Percentiles rank a stretch among this genome's conserved stretches.
These are phyloP conservation scores for Ceratocystis huliohia DNA, from an alignment of 2,329 filamentous ascomycete genomes.

Conservation along the genomic window DNA sequence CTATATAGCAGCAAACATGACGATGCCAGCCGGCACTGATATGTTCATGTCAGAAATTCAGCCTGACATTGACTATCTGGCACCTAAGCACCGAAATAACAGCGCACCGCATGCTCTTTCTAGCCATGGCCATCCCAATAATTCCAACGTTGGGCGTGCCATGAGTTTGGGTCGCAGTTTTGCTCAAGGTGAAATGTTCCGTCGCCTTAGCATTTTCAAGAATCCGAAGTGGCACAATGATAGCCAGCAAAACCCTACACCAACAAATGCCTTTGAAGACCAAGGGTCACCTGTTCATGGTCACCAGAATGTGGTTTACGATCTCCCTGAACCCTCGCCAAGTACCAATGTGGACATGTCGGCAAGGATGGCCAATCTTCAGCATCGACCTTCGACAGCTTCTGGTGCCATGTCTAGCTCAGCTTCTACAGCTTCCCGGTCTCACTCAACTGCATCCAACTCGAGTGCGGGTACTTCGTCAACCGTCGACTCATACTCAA, in stretches of 20 bases:
- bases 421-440: conserved; percentile 15
- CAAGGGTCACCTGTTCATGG: background rate
- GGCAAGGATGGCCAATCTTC: background rate
- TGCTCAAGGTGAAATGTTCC: conserved; percentile 19
- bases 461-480: conserved; percentile 12
- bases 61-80: conserved; percentile 45
- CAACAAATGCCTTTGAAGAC: background rate
- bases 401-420: conserved; percentile 12
- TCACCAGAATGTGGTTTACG: background rate
- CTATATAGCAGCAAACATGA: conserved; percentile 8
- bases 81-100: conserved; percentile 29
- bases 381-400: conserved; percentile 15
- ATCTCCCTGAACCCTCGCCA: background rate
- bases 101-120: conserved; percentile 15
- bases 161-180: conserved; percentile 20
- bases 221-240: conserved; percentile 13
- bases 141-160: conserved; percentile 16
- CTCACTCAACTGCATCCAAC: conserved; percentile 20
- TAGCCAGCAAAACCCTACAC: background rate
- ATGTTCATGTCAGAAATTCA: conserved; percentile 32
- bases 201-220: conserved; percentile 18
- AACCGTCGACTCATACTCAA: conserved; percentile 17
- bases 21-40: conserved; percentile 3
- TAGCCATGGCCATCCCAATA: conserved; percentile 8
- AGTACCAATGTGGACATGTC: conserved; percentile 3